Conservation (phyloP, 805 yeast species). For the Barnettozyma vustinii region DNA sequence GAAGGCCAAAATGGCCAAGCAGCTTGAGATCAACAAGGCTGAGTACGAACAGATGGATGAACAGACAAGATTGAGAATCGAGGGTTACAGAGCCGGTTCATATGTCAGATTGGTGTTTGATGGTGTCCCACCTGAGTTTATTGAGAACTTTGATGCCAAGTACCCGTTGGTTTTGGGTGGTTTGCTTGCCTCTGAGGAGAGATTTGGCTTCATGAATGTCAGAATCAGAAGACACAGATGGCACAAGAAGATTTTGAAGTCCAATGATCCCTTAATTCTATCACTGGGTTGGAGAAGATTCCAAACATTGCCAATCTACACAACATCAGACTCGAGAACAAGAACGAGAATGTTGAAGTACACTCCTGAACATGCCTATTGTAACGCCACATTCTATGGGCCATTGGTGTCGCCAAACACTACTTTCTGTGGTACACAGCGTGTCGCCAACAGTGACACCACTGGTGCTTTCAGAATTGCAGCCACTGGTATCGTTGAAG, state of each 20-base stretch:
- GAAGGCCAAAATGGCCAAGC: slow-evolving; percentile 95
- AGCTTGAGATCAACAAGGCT: slow-evolving; percentile 85
- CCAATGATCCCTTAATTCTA: slow-evolving; percentile 90
- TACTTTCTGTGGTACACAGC: slow-evolving; percentile 92
- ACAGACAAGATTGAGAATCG: slow-evolving; percentile 73
- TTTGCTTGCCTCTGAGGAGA: slow-evolving; percentile 78
- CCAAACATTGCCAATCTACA: slow-evolving; percentile 92
- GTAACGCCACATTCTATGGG: slow-evolving; percentile 94
- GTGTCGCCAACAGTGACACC: slow-evolving; percentile 77
- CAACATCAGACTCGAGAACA: slow-evolving; percentile 96
- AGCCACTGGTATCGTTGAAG: slow-evolving; percentile 95
- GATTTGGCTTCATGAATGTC: slow-evolving; percentile 89
- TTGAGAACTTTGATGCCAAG: slow-evolving; percentile 78
- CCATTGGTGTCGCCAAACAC: slow-evolving; percentile 97
- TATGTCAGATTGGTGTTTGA: slow-evolving; percentile 88
- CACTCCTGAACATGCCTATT: slow-evolving; percentile 96
- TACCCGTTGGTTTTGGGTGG: slow-evolving; percentile 92
- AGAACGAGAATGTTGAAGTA: slow-evolving; percentile 96
- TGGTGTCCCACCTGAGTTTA: slow-evolving; percentile 80
- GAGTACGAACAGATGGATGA: slow-evolving; percentile 69
- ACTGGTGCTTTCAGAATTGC: slow-evolving; percentile 91
- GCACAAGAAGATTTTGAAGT: slow-evolving; percentile 93
- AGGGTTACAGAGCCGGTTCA: slow-evolving; percentile 91
- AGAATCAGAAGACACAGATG: slow-evolving; percentile 97
- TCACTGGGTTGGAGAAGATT: slow-evolving; percentile 98